Evolutionary conservation across 805 yeast genomes (phyloP), one percentile per base, ranked within the genome.

Genomic region (Saturnispora ahearnii): DNA sequence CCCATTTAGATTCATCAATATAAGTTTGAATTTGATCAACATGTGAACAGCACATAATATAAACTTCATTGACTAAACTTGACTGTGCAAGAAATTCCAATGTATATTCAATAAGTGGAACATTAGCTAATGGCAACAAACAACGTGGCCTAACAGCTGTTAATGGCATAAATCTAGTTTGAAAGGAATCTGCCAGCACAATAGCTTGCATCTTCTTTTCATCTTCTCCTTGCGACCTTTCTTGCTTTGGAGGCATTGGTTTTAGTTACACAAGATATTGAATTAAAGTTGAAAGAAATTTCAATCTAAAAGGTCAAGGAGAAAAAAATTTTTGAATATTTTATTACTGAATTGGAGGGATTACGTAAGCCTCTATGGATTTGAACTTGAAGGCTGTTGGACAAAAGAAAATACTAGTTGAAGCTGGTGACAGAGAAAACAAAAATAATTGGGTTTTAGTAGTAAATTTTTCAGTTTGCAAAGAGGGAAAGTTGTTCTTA

Each of bases 61-160:
- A 88, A 4, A 93, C 97, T 61, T 93, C 97, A 55, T 81, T 79
- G 32, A 89, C 96, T 30, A 88, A 87, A 33, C 53, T 55, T 3
- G 96, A 88, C 56, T 80, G 84, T 10, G 97, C 96, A 43, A 93
- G 73, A 62, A 93, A 93, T 68, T 93, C 98, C 48, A 93, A 71
- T 3, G 99, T 93, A 65, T 93, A 93, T 64, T 93, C 98, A 53
- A 93, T 79, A 61, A 93, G 74, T 9, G 99, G 99, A 18, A 87
- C 87, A 62, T 90, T 91, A 29, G 96, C 96, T 51, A 93, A 69
- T 3, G 97, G 97, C 54, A 93, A 72, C 40, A 93, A 72, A 69
- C 99, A 93, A 64, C 99, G 76, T 37, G 99, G 99, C 55, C 73
- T 79, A 18, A 79, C 81, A 2, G 87, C 75, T 1, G 97, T 87